Base-by-base conservation (phyloP, 2,329 filamentous ascomycete genomes). In the Aspergillus udagawae region DNA sequence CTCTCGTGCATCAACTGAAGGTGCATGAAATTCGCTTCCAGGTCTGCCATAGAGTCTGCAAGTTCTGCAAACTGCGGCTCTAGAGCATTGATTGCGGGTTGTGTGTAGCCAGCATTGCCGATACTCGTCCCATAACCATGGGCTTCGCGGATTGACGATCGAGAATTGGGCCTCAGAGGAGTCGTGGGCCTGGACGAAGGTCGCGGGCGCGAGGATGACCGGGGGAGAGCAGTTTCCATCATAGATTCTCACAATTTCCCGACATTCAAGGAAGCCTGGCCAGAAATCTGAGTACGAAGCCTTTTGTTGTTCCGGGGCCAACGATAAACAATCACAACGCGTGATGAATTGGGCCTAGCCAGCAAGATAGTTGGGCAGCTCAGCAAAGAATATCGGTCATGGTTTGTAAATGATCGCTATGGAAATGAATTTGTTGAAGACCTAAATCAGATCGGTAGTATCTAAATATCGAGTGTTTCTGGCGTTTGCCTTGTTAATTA, bases 21-120 rank as follows among this genome's bases (percentile, higher is more conserved):
- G 72, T 97, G 92, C 88, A 96, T 91, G 80, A 97, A 92, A 74
- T 99, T 97, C 59, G 92, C 91, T 79, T 99, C 94, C 9, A 99
- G 83, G 67, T 97, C 94, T 25, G 92, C 91, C 85, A 97, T 92
- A 57, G 90, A 89, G 74, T 99, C 94, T 9, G 91, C 89, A 1
- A 99, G 82, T 77, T 99, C 94, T 14, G 91, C 91, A 74, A 99
- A 97, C 14, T 90, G 88, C 0, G 92, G 91, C 71, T 97, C 92
- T 57, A 97, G 87, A 2, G 83, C 78, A 65, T 93, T 91, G 59
- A 97, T 85, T 0, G 75, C 74, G 6, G 92, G 91, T 78, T 63
- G 83, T 70, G 71, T 78, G 75, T 72, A 70, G 53, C 69, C 69
- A 44, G 66, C 59, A 54, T 66, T 68, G 55, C 68, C 63, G 53